These are phyloP conservation scores for Cyberlindnera maritima DNA, from an alignment of 805 yeast species.

Conservation along the genomic window DNA sequence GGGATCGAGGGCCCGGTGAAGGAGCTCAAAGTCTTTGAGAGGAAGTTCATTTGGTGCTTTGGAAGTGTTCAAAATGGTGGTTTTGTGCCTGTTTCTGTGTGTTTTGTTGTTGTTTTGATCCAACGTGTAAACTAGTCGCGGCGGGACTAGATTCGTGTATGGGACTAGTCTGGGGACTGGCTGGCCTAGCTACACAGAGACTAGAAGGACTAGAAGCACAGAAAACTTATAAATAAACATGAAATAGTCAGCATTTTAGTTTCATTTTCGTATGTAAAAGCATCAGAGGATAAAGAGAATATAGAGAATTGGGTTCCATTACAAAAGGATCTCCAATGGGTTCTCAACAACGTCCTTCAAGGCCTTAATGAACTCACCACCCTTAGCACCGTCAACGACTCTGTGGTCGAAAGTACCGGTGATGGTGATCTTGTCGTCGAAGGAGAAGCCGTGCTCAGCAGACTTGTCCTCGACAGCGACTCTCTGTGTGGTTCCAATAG, in stretches of 20 bases:
- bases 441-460: conserved; percentile 86
- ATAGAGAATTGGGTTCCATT: too few relatives aligned
- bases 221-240: not conserved
- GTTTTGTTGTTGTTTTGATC: too few relatives aligned
- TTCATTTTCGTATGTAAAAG: not conserved
- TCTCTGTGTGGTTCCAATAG: conserved; percentile 90
- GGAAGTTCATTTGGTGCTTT: conserved; percentile 80
- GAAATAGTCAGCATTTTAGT: not conserved
- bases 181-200: too few relatives aligned
- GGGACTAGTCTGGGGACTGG: too few relatives aligned
- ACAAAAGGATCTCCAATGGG: conserved; percentile 90
- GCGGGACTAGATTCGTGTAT: too few relatives aligned
- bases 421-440: conserved; percentile 86
- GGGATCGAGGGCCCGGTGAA: conserved; percentile 59
- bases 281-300: too few relatives aligned
- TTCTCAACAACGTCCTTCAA: conserved; percentile 89
- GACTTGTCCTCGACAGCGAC: conserved; percentile 91
- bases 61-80: too few relatives aligned
- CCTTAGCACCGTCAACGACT: conserved; percentile 95
- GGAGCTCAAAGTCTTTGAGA: conserved; percentile 58
- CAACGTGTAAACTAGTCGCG: too few relatives aligned
- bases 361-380: conserved; percentile 95
- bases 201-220: too few relatives aligned
- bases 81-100: too few relatives aligned
- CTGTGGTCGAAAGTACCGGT: conserved; percentile 99